phyloP scores from a whole-genome alignment of 805 yeast genomes.

The Candida insectalens region DNA sequence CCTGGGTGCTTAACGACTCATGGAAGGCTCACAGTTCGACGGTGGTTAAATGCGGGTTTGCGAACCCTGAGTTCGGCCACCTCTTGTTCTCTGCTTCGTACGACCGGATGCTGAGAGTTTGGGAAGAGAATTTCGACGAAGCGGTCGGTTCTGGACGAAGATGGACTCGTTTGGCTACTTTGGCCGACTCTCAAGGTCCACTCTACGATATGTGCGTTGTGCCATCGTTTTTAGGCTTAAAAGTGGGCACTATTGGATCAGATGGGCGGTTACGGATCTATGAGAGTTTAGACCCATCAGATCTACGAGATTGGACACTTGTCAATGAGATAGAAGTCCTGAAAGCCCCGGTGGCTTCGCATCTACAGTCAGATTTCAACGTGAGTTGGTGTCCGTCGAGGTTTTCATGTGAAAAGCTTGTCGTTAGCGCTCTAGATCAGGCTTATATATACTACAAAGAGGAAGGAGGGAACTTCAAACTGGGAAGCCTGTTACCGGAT shows the following conservation, averaged over 20 bases:
- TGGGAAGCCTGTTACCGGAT: conserved; percentile 63
- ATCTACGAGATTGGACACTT: conserved; percentile 71
- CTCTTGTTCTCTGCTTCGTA: conserved; percentile 81
- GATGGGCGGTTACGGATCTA: conserved; percentile 82
- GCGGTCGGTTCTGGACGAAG: conserved; percentile 69
- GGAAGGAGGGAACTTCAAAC: conserved; percentile 34
- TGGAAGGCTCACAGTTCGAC: conserved; percentile 96
- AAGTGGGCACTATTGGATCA: conserved; percentile 78
- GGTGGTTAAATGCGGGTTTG: conserved; percentile 79
- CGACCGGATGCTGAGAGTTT: conserved; percentile 79
- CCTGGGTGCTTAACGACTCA: conserved; percentile 79
- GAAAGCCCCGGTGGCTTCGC: conserved; percentile 64
- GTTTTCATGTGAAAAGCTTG: conserved; percentile 70
- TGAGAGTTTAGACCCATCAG: conserved; percentile 86
- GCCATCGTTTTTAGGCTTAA: conserved; percentile 72
- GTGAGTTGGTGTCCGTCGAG: conserved; percentile 88
- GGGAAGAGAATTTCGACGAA: conserved; percentile 86
- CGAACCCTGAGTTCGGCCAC: conserved; percentile 89
- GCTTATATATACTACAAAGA: conserved; percentile 62
- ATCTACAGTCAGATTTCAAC: conserved; percentile 77
- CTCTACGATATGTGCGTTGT: conserved; percentile 85
- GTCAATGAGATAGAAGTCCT: conserved; percentile 63
- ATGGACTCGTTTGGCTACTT: conserved; percentile 67
- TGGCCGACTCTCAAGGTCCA: conserved; percentile 85
- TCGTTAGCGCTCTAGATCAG: conserved; percentile 79